Base-by-base conservation (phyloP, 2,329 filamentous ascomycete species). In the Colletotrichum plurivorum region DNA sequence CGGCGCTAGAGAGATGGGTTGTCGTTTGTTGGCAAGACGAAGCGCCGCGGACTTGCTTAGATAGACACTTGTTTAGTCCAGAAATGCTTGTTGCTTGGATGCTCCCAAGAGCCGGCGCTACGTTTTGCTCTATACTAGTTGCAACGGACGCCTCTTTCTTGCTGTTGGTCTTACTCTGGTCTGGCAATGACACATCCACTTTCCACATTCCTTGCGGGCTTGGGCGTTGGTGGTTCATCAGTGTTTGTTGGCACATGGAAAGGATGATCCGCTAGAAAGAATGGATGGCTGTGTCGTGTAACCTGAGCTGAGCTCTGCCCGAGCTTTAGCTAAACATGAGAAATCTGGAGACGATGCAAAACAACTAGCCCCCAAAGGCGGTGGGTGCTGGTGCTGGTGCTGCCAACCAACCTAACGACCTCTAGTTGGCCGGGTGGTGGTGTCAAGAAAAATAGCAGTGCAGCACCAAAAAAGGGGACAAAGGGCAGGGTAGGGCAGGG, bases 111-210 rank as follows among this genome's bases (percentile, higher is more conserved):
- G 45, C 45, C 45, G n/a, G 20, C 54, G 39, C 31, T 36, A 36
- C 31, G 31, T 36, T 36, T 10, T 36, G 51, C 62, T 25, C 61
- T 65, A 51, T 31, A 59, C 43, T 52, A 60, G 55, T 27, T 60
- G 66, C 61, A 54, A 55, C 49, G 48, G 27, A 59, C 43, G 41
- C 20, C 55, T 59, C 39, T 48, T 59, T 59, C 22, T 59, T 59
- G 52, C 10, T 59, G 43, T 1, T 43, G 16, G 61, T 65, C 10
- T 45, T 27, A 63, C 60, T 54, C 39, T 62, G 59, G 60, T 56
- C 43, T 56, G 41, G 51, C 52, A 64, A 51, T 68, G 61, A 63
- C 49, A 22, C 41, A 39, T 39, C 20, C 20, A 54, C 27, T 27
- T 52, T 31, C 8, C 16, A 20, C 52, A 60, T 8, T 18, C 12